Base-by-base conservation (phyloP, 106 monocot genomes). In the Iris macrosiphon region DNA sequence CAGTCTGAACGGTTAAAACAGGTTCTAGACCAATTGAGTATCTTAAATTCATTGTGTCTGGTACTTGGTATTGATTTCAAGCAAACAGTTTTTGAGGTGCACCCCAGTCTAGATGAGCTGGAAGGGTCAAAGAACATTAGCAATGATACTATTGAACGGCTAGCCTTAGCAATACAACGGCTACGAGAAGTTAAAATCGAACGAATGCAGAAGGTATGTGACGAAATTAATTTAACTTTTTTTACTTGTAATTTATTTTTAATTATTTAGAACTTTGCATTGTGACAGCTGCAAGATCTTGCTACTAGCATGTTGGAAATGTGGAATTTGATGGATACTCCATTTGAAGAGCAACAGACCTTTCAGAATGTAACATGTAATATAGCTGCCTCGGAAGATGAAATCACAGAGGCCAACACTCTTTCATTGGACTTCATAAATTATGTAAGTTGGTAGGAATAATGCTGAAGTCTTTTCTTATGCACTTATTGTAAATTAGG, bases 201-300 rank as follows among this genome's bases (percentile, higher is more conserved):
- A 65, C 74, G 91, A 68, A 86, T 92, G 91, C 81, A 92, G 59
- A 79, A 92, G 81, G 90, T 84, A 55, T 74, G 10, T 10, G 34
- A 10, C 34, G 10, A 35, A 35, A 35, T 4, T n/a, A n/a, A n/a
- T n/a, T n/a, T n/a, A n/a, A n/a, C n/a, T n/a, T n/a, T n/a, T n/a
- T n/a, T n/a, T n/a, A n/a, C n/a, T n/a, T n/a, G n/a, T n/a, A n/a
- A n/a, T n/a, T n/a, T n/a, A n/a, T n/a, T n/a, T n/a, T n/a, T n/a
- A n/a, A n/a, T n/a, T 20, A 3, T 21, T 57, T 17, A 37, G 24
- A 66, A 35, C 40, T 3, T 40, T 29, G 12, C 4, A 9, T 20
- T 28, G 4, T 68, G 23, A 20, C 58, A 82, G 81, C 76, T 82
- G 65, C 82, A 82, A 82, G 82, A 82, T 69, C 69, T 82, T 55